Evolutionary conservation across 345 rosid species (phyloP), one percentile per base, ranked within the genome.

Genomic region (Dipteronia sinensis): DNA sequence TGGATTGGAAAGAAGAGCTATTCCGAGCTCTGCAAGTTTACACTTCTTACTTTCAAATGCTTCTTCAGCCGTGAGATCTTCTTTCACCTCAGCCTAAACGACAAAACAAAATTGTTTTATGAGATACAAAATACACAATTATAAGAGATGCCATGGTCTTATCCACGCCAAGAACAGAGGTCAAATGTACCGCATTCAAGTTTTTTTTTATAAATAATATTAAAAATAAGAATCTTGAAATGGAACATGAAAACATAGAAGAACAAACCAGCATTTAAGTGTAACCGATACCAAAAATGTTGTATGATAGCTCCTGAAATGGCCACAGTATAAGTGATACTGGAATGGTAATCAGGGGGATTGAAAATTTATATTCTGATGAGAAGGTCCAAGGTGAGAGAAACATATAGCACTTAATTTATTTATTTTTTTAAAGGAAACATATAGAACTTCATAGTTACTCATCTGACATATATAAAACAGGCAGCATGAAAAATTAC

Each of bases 21-120:
- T 80, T 80, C 98, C 98, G 64, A 94, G 84, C 85, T 92, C 98
- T 7, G 98, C 99, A 47, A 96, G 92, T 79, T 85, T 91, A 69
- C 46, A 81, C 79, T 88, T 94, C 75, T 86, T 94, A 49, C 75
- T 86, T 76, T 90, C 93, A 87, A 88, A 85, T 17, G 87, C 74
- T 79, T 91, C 97, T 84, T 89, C 97, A 67, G 92, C 95, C 0
- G 95, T 85, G 65, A 96, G 86, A 78, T 96, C 98, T 80, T 92
- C 87, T 86, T 91, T 88, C 82, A 96, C 93, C 85, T 94, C 94
- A n/a, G 92, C 98, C 99, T 96, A 84, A 74, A 83, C 11, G 75
- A 78, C 69, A 44, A 75, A 29, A 11, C 23, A 20, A 49, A 42
- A 63, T 67, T 53, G 67, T 22, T 46, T 20, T 38, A 70, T 27